A percentile compares a stretch with the other conserved stretches of the same genome.
These are phyloP conservation scores for Colletotrichum neosansevieriae DNA, from an alignment of 2,329 filamentous ascomycete species.

Conservation along the genomic window DNA sequence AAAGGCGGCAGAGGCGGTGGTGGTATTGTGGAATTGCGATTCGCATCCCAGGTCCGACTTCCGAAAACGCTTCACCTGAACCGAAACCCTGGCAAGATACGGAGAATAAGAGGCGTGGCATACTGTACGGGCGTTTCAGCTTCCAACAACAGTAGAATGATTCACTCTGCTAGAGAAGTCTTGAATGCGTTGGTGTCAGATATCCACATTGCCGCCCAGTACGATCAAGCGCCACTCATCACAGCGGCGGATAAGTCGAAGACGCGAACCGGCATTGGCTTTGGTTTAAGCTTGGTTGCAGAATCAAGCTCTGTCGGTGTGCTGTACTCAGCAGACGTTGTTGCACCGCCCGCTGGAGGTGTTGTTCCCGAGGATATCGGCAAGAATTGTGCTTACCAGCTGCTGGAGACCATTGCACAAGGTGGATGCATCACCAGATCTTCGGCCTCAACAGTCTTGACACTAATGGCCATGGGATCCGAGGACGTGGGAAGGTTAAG, in stretches of 20 bases:
- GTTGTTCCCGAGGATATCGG: slow-evolving; percentile 92
- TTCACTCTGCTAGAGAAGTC: slow-evolving; percentile 87
- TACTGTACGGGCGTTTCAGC: slow-evolving; percentile 93
- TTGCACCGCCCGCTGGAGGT: slow-evolving; percentile 80
- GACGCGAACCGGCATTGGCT: slow-evolving; percentile 85
- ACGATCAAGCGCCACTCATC: slow-evolving; percentile 74
- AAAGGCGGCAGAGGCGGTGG: slow-evolving; percentile 82
- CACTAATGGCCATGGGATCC: slow-evolving; percentile 96
- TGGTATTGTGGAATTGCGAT: slow-evolving; percentile 92
- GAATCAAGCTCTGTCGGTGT: slow-evolving; percentile 87
- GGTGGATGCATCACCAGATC: slow-evolving; percentile 84
- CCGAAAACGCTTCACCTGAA: slow-evolving; percentile 93
- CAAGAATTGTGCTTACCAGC: slow-evolving; percentile 86
- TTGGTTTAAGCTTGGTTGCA: slow-evolving; percentile 89
- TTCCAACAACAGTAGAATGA: slow-evolving; percentile 95
- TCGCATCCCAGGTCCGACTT: slow-evolving; percentile 91
- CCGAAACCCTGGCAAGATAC: slow-evolving; percentile 85
- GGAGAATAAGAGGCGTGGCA: slow-evolving; percentile 90
- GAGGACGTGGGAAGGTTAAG: slow-evolving; percentile 93
- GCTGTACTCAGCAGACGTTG: slow-evolving; percentile 88
- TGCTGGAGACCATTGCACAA: slow-evolving; percentile 84
- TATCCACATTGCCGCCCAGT: slow-evolving; percentile 88
- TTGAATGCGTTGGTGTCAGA: slow-evolving; percentile 89
- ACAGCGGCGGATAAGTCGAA: slow-evolving; percentile 68
- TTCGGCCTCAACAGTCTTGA: slow-evolving; percentile 80